phyloP scores from a whole-genome alignment of 352 stramenopile genomes.

The Phytophthora palmivora region DNA sequence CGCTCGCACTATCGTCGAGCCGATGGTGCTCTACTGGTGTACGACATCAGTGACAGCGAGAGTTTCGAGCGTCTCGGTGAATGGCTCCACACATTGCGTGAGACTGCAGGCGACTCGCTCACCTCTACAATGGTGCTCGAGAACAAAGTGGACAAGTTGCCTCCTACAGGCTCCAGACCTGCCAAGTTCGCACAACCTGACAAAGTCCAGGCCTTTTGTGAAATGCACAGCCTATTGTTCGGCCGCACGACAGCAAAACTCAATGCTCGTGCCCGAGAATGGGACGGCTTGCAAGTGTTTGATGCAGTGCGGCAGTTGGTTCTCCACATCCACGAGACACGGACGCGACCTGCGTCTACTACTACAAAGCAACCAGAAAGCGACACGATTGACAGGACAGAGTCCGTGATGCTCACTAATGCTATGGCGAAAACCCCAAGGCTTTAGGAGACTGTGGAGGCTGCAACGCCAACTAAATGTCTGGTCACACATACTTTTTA shows the following conservation, averaged over 20 bases:
- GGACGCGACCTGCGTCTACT: constrained; percentile 1
- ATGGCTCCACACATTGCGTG: constrained; percentile 89
- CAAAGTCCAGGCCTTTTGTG: constrained; percentile 59
- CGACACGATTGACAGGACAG: not conserved
- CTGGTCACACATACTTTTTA: constrained; percentile 89
- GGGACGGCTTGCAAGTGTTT: constrained; percentile 50
- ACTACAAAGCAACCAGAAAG: constrained; percentile 1
- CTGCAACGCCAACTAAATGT: constrained; percentile 46
- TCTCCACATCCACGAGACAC: constrained; percentile 61
- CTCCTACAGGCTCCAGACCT: constrained; percentile 5
- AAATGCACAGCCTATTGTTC: constrained; percentile 68
- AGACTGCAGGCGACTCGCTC: constrained; percentile 88
- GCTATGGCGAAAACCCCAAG: constrained; percentile 5
- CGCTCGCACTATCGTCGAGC: constrained; percentile 87
- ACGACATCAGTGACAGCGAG: constrained; percentile 89
- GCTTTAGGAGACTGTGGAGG: constrained; percentile 24
- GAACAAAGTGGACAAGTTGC: constrained; percentile 91
- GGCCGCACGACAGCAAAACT: constrained; percentile 67
- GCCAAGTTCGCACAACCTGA: constrained; percentile 52
- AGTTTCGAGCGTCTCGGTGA: constrained; percentile 89
- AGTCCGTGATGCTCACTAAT: constrained; percentile 24
- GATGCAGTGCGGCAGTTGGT: constrained; percentile 68
- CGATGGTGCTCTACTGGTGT: constrained; percentile 90
- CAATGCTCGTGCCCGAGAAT: constrained; percentile 65
- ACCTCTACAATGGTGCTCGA: constrained; percentile 88